Base-by-base conservation (phyloP, 1,139 yeast genomes). In the Pichiaceae sp. region DNA sequence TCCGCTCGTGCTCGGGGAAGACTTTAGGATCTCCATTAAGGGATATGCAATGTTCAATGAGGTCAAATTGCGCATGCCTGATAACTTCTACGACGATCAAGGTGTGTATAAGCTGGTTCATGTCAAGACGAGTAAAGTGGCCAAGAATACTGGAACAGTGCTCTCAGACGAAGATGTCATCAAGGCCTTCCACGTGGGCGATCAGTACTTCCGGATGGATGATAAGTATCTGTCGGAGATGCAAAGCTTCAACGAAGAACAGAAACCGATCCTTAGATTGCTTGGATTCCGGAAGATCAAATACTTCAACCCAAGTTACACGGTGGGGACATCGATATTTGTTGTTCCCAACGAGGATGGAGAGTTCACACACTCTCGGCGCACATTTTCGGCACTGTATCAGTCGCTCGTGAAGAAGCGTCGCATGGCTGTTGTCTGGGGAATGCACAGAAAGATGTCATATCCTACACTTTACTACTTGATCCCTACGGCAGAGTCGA, bases 391-490 rank as follows among this genome's bases (percentile, higher is more conserved):
- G 1, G 70, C 89, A 0, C 61, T 91, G 7, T 83, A 76, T 51
- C 76, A 73, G 37, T 69, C 80, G 2, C 62, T 93, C 58, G 52
- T 63, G 3, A 65, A 65, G 36, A 63, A 70, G 35, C 50, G 65
- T 3, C 73, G 72, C 49, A 77, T 71, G 48, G 93, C 84, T 0
- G 59, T 91, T 8, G 70, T 82, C 2, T 84, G 87, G 77, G 89
- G 95, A 1, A 72, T 78, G 48, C 50, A 68, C 5, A 70, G 79
- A 41, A 61, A 57, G 34, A 67, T 66, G 42, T 60, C 86, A 1
- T 56, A 68, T 35, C 93, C 96, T 0, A 48, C 64, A 3, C 47
- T 84, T 34, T 81, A 69, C 48, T 73, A 80, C 0, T 50, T 86
- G 41, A 64, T 76, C 35, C 85, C 95, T 0, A 68, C 83, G 0